Base-by-base conservation (phyloP, 1,284 basidiomycete genomes). In the Leccinum insolens region DNA sequence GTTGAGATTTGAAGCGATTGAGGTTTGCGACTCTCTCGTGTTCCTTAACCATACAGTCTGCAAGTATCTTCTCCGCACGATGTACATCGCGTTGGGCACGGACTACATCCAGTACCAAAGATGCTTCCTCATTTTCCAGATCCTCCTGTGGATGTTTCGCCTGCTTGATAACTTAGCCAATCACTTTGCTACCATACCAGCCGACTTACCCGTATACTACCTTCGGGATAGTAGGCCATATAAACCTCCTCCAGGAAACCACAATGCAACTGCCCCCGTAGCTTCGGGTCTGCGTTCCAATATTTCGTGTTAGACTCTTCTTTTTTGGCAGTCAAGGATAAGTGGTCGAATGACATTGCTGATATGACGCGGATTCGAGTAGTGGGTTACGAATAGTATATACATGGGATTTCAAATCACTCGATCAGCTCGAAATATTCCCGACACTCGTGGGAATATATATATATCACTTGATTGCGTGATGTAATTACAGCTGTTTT, bases 191-290 rank as follows among this genome's bases (percentile, higher is more conserved):
- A 58, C 57, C 15, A 58, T 31, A 58, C 57, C 22, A n/a, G 57
- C 57, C 22, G 57, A 58, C 57, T 58, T 58, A 58, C 57, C 20
- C 22, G 57, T 58, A 58, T 58, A 28, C 57, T n/a, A 15, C 22
- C 39, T 15, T 41, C 57, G 20, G 57, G 57, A 58, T 31, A 58
- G 57, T 58, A 58, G 22, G 57, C 57, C 57, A 58, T 58, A 15
- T 58, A 58, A 58, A 58, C 25, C 57, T 58, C 57, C 57, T 58
- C 57, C 25, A 58, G 25, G 57, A 58, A 58, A 22, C 57, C 57
- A 58, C 57, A 17, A 44, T 44, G 44, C 17, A 44, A 44, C 44
- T 17, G 15, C 44, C 17, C 44, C 44, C 44, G 44, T 44, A 44
- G 15, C 15, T 28, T 58, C 25, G 57, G 9, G 25, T 58, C 39